A percentile compares a stretch with the other conserved stretches of the same genome.
These are phyloP conservation scores for Vitellaria paradoxa DNA, from an alignment of 179 eudicot genomes.

Conservation along the genomic window DNA sequence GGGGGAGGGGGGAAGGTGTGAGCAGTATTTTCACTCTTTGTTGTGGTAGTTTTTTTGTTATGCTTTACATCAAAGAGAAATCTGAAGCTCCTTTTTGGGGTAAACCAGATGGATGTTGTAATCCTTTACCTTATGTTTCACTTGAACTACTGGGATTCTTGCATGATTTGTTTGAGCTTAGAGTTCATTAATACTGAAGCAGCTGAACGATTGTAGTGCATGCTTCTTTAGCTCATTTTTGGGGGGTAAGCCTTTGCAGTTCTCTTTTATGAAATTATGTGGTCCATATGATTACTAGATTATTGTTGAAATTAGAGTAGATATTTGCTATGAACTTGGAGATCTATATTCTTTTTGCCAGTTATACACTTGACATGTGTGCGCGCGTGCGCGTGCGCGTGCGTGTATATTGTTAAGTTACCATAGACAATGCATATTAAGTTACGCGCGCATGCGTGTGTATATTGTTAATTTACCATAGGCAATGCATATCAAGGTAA, in stretches of 20 bases:
- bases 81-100: background rate
- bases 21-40: constrained; percentile 5
- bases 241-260: background rate
- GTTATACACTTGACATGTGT: too few species aligned
- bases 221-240: background rate
- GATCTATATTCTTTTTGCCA: background rate
- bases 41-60: background rate
- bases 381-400: too few species aligned
- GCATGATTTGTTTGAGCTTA: background rate
- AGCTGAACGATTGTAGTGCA: background rate
- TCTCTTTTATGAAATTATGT: background rate
- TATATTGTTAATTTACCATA: too few species aligned
- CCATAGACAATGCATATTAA: too few species aligned
- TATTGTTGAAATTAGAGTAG: background rate
- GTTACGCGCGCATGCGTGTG: too few species aligned
- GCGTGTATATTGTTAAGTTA: too few species aligned
- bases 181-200: constrained; percentile 5
- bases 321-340: background rate
- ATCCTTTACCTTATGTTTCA: background rate
- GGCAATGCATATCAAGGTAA: too few species aligned
- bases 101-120: background rate
- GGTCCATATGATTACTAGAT: background rate
- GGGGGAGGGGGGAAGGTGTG: too few species aligned
- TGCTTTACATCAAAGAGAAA: background rate
- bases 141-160: background rate